These are phyloP conservation scores for Gardenia jasminoides DNA, from an alignment of 257 asterid species.

Conservation along the genomic window DNA sequence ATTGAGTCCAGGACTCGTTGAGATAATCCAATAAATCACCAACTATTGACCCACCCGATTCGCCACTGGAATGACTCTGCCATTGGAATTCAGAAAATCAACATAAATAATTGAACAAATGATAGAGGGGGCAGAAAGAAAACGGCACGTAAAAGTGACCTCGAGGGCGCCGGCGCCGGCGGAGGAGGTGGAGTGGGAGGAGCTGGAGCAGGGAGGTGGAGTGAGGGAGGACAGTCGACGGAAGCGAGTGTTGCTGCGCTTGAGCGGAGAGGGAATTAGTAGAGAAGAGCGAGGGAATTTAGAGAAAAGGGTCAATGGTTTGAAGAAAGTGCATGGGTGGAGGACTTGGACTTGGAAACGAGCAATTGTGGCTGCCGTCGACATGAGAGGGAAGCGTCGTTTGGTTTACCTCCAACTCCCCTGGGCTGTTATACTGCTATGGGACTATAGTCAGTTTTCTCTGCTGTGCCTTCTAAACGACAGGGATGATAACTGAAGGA, in stretches of 20 bases:
- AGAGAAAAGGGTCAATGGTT: slow-evolving; percentile 29
- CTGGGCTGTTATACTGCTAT: too few relatives aligned
- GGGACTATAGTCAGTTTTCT: too few relatives aligned
- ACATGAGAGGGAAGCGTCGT: too few relatives aligned
- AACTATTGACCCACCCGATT: slow-evolving; percentile 61
- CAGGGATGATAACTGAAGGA: too few relatives aligned
- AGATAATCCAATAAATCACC: slow-evolving; percentile 87
- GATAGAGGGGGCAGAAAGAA: not conserved
- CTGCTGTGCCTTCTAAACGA: too few relatives aligned
- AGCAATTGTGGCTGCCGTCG: slow-evolving; percentile 50
- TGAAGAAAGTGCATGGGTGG: slow-evolving; percentile 43
- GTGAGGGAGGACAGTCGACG: slow-evolving; percentile 42
- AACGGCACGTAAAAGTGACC: not conserved
- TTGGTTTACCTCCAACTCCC: too few relatives aligned
- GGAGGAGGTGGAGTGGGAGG: slow-evolving; percentile 19
- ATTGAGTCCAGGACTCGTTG: slow-evolving; percentile 96
- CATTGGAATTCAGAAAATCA: slow-evolving; percentile 4
- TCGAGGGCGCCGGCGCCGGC: slow-evolving; percentile 33
- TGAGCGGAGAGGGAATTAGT: slow-evolving; percentile 21
- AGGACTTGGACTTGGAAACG: slow-evolving; percentile 45
- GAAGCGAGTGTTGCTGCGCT: slow-evolving; percentile 23
- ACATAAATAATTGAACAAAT: not conserved
- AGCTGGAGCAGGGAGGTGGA: slow-evolving; percentile 39
- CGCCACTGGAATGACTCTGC: slow-evolving; percentile 48
- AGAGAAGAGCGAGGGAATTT: slow-evolving; percentile 27